These are phyloP conservation scores for Didymella exigua DNA, from an alignment of 2,329 filamentous ascomycete genomes.

Conservation along the genomic window DNA sequence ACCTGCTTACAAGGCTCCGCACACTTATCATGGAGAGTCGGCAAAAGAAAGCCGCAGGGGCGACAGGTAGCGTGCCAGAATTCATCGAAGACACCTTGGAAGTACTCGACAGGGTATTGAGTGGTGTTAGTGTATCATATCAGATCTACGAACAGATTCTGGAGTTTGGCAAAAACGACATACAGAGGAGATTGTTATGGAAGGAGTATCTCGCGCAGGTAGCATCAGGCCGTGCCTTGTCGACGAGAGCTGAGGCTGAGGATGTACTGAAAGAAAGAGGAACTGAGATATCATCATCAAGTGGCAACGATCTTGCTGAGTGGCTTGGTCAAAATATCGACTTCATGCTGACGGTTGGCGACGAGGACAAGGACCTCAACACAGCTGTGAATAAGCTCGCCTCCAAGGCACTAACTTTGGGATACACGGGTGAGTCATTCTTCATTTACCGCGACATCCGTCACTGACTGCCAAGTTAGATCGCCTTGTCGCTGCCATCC, in stretches of 20 bases:
- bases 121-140: slow-evolving; percentile 50
- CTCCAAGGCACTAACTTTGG: slow-evolving; percentile 69
- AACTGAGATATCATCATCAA: slow-evolving; percentile 63
- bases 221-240: slow-evolving; percentile 65
- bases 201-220: slow-evolving; percentile 65
- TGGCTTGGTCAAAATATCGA: slow-evolving; percentile 75
- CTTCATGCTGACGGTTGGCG: slow-evolving; percentile 51
- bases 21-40: slow-evolving; percentile 56
- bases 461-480: slow-evolving; percentile 25
- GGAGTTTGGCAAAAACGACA: slow-evolving; percentile 46
- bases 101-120: slow-evolving; percentile 52
- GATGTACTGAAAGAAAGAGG: slow-evolving; percentile 51
- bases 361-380: slow-evolving; percentile 44
- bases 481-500: slow-evolving; percentile 27
- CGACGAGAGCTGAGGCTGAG: slow-evolving; percentile 65
- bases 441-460: no score
- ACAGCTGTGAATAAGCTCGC: slow-evolving; percentile 51
- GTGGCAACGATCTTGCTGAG: slow-evolving; percentile 66
- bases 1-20: slow-evolving; percentile 72
- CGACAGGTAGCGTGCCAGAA: slow-evolving; percentile 37
- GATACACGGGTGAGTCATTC: slow-evolving; percentile 64
- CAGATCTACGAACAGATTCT: slow-evolving; percentile 55
- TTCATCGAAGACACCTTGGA: slow-evolving; percentile 52
- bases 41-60: slow-evolving; percentile 43
- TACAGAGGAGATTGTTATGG: slow-evolving; percentile 63